These are phyloP conservation scores for Stemphylium beticola DNA, from an alignment of 2,329 filamentous ascomycete genomes.

Conservation along the genomic window DNA sequence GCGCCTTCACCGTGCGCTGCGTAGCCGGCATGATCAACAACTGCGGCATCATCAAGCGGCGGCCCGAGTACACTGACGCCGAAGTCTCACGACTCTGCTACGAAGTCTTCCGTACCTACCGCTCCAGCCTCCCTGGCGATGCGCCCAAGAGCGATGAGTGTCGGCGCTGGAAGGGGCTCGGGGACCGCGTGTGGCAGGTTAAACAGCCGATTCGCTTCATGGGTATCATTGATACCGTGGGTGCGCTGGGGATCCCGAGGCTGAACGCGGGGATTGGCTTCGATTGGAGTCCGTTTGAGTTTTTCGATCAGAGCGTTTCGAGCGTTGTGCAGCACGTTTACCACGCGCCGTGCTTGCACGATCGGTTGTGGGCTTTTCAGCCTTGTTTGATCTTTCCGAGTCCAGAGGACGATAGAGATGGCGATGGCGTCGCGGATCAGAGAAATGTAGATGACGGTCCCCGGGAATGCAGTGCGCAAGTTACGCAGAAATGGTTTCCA, in stretches of 20 bases:
- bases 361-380: constrained; percentile 45
- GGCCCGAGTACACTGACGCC: constrained; percentile 7
- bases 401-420: constrained; percentile 8
- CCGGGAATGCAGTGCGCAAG: constrained; percentile 3
- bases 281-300: constrained; percentile 46
- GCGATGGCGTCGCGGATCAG: neutral
- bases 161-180: constrained; percentile 21
- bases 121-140: constrained; percentile 35
- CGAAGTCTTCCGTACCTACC: constrained; percentile 44
- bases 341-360: constrained; percentile 43
- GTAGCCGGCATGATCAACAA: constrained; percentile 54
- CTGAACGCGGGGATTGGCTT: constrained; percentile 45
- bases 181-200: constrained; percentile 36
- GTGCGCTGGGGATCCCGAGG: constrained; percentile 42
- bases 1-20: constrained; percentile 54
- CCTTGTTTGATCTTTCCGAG: constrained; percentile 19
- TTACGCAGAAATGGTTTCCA: constrained; percentile 46
- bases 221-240: constrained; percentile 45
- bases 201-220: constrained; percentile 42
- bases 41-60: constrained; percentile 46
- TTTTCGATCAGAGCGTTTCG: constrained; percentile 44
- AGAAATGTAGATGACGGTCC: too few relatives aligned
- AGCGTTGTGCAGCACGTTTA: constrained; percentile 42
- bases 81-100: constrained; percentile 36
- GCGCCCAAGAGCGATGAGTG: constrained; percentile 34